phyloP scores from a whole-genome alignment of 108 stramenopile genomes.

The Pseudonitzschia multiseries region DNA sequence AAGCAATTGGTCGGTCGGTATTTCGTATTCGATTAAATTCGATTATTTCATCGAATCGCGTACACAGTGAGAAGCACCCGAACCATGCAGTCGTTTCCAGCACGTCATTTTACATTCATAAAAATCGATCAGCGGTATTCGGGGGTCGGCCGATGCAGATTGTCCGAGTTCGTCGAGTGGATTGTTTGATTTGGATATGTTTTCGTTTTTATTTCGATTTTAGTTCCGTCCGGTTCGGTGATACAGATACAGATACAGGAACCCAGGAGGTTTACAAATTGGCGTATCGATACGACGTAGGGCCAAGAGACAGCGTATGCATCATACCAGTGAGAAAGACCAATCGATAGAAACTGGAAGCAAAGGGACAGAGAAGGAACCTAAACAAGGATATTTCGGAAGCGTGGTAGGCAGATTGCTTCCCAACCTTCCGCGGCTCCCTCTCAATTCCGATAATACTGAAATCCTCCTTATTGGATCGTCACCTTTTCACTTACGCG shows the following conservation, averaged over 20 bases:
- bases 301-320: background rate
- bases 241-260: too few species aligned
- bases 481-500: slow-evolving; percentile 30
- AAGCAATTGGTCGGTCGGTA: too few species aligned
- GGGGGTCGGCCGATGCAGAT: background rate
- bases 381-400: background rate
- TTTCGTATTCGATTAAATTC: too few species aligned
- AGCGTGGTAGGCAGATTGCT: too few species aligned
- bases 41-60: too few species aligned
- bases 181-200: slow-evolving; percentile 3
- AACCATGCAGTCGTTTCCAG: too few species aligned
- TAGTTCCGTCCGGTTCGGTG: background rate
- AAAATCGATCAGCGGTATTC: background rate
- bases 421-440: too few species aligned
- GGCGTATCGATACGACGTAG: background rate
- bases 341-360: background rate
- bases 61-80: too few species aligned
- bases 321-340: background rate
- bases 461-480: background rate
- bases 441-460: background rate
- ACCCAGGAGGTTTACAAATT: background rate
- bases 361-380: background rate
- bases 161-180: background rate
- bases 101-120: too few species aligned
- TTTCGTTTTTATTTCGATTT: too few species aligned